Conservation (phyloP, 2,329 filamentous ascomycete genomes). For the Calonectria pseudoreteaudii region DNA sequence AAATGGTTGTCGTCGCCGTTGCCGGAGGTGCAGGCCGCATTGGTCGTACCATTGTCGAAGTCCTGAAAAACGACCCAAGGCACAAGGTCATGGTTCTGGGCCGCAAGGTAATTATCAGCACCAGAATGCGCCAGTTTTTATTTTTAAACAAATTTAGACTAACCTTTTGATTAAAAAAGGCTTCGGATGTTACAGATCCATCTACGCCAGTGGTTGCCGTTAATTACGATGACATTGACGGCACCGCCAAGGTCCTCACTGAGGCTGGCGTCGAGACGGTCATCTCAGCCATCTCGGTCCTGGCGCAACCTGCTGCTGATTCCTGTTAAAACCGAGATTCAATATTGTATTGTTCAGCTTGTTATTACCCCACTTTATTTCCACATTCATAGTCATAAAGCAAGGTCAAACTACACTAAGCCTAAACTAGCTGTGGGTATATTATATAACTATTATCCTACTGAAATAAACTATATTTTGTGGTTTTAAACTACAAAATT, state of each 20-base stretch:
- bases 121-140: too few relatives aligned
- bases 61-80: neutral
- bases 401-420: too few relatives aligned
- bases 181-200: neutral
- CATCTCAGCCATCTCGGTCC: neutral
- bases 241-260: neutral
- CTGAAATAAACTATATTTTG: too few relatives aligned
- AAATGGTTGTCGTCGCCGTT: neutral
- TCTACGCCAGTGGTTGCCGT: neutral
- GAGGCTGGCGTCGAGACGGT: neutral
- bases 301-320: neutral
- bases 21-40: neutral
- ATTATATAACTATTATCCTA: too few relatives aligned
- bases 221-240: neutral
- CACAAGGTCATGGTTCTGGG: neutral
- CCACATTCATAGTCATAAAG: too few relatives aligned
- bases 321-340: too few relatives aligned
- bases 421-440: too few relatives aligned
- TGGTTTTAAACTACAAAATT: too few relatives aligned
- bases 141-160: neutral
- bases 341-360: too few relatives aligned
- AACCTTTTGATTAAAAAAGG: neutral
- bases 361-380: too few relatives aligned
- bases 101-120: neutral
- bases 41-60: neutral